phyloP scores from a whole-genome alignment of 2,329 filamentous ascomycete species.

The Claviceps quebecensis region DNA sequence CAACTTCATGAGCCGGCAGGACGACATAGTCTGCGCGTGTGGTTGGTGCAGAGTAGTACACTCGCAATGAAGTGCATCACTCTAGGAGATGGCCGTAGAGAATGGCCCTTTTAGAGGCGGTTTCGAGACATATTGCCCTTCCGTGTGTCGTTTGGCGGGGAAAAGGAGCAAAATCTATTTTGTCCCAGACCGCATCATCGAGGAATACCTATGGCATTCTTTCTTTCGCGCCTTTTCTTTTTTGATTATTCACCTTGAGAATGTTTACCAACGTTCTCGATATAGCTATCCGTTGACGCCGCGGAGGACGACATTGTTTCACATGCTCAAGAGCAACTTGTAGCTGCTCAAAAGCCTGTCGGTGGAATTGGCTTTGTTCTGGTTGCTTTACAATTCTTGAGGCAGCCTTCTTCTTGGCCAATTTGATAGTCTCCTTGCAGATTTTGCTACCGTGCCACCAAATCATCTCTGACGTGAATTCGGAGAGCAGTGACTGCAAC shows the following conservation, averaged over 20 bases:
- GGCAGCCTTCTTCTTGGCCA: conserved; percentile 21
- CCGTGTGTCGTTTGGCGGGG: no score
- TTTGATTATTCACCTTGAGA: not conserved
- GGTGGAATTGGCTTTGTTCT: conserved; percentile 9
- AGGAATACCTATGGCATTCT: no score
- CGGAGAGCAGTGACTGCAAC: conserved; percentile 16
- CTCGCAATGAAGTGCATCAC: no score
- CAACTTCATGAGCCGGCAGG: no score
- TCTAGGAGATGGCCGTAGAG: no score
- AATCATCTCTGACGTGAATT: conserved; percentile 17
- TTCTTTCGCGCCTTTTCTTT: no score
- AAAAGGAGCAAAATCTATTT: not conserved
- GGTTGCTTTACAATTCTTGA: conserved; percentile 11
- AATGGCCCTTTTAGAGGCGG: no score
- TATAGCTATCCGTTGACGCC: conserved; percentile 9
- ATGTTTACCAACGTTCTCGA: conserved; percentile 8
- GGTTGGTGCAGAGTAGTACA: no score
- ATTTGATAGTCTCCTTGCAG: conserved; percentile 25
- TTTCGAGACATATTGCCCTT: no score
- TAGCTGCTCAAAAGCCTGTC: conserved; percentile 11
- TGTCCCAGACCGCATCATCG: no score
- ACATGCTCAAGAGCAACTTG: conserved; percentile 14
- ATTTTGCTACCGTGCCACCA: conserved; percentile 24
- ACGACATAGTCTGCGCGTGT: no score
- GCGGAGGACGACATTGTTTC: conserved; percentile 10